Conservation (phyloP, 257 asterid species). For the Nicotiana knightiana region DNA sequence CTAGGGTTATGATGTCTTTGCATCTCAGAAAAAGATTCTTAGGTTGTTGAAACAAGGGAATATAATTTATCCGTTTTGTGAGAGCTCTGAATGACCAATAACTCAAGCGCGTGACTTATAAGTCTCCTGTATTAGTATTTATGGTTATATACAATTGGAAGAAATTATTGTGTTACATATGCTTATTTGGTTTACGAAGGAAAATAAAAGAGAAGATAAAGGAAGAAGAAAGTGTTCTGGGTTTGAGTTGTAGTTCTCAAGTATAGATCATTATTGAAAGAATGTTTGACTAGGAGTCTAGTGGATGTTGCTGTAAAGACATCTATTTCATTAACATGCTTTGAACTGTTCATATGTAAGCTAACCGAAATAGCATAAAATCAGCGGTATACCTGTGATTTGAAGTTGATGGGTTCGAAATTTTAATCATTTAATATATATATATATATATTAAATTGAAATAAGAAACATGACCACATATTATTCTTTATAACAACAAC, state of each 20-base stretch:
- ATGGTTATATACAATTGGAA: background rate
- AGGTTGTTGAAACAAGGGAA: too few species aligned
- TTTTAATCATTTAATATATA: too few species aligned
- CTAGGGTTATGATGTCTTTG: too few species aligned
- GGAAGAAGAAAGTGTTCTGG: background rate
- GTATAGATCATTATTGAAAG: slow-evolving; percentile 5
- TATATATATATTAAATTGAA: background rate
- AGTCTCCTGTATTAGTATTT: too few species aligned
- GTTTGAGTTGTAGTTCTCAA: slow-evolving; percentile 23
- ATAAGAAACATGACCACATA: slow-evolving; percentile 9
- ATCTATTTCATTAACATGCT: slow-evolving; percentile 18
- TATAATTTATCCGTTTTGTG: too few species aligned
- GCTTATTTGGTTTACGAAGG: background rate
- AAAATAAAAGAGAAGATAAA: background rate
- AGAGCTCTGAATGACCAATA: too few species aligned
- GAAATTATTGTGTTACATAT: background rate
- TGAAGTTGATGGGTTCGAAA: too few species aligned
- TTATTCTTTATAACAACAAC: background rate
- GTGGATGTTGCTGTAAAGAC: slow-evolving; percentile 21
- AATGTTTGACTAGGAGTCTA: slow-evolving; percentile 17
- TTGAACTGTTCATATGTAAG: slow-evolving; percentile 12
- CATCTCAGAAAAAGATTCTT: too few species aligned
- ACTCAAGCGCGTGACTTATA: too few species aligned
- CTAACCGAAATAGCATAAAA: too few species aligned
- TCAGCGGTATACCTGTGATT: too few species aligned